Conservation (phyloP, 2,329 filamentous ascomycete genomes). For the Beauveria sp. region DNA sequence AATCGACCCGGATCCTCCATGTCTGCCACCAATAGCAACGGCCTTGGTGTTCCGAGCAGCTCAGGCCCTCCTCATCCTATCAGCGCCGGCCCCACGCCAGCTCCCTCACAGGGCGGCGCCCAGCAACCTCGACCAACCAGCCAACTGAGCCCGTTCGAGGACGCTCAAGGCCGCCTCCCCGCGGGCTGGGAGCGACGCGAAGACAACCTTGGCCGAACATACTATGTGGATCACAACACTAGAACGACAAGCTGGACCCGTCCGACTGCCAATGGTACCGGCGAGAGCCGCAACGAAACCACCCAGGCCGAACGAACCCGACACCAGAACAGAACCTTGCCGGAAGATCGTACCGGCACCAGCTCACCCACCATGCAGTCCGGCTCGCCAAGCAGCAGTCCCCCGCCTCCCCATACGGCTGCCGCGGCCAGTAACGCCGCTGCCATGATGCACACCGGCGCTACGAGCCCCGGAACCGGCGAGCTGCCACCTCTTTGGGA, state of each 20-base stretch:
- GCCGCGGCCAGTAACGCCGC: constrained; percentile 46
- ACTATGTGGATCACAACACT: constrained; percentile 98
- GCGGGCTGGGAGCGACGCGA: constrained; percentile 94
- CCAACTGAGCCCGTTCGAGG: constrained; percentile 83
- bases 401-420: constrained; percentile 21
- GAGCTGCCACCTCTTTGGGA: constrained; percentile 96
- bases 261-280: constrained; percentile 70
- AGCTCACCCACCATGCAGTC: constrained; percentile 75
- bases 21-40: constrained; percentile 40
- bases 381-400: constrained; percentile 35
- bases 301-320: constrained; percentile 88
- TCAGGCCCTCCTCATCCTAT: constrained; percentile 39
- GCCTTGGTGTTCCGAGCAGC: constrained; percentile 32
- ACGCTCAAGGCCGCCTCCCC: constrained; percentile 86
- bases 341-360: constrained; percentile 88
- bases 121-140: constrained; percentile 26
- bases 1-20: constrained; percentile 47
- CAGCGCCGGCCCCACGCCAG: constrained; percentile 34
- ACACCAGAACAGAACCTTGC: constrained; percentile 91
- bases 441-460: constrained; percentile 90
- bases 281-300: constrained; percentile 65
- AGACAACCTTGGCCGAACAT: constrained; percentile 89
- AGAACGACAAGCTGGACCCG: constrained; percentile 94
- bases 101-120: constrained; percentile 22
- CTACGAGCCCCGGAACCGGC: constrained; percentile 84